A percentile compares a stretch with the other conserved stretches of the same genome.
Conservation (phyloP, 2,329 filamentous ascomycete genomes). For the Drechslerella coelobrocha region DNA sequence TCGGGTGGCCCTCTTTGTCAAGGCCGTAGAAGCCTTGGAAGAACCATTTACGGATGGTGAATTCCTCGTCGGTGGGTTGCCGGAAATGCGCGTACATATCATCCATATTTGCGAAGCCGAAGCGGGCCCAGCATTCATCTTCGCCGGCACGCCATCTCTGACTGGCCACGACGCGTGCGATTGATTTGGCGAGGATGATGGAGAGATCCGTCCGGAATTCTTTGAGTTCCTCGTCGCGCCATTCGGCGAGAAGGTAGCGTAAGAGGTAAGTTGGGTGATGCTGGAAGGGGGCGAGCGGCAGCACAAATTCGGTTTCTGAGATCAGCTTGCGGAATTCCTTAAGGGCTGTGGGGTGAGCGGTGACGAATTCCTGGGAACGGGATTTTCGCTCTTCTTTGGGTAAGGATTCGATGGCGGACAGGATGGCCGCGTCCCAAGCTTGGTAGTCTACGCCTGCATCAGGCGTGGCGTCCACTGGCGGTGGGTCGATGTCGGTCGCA, state of each 20-base stretch:
- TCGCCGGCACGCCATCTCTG: slow-evolving; percentile 41
- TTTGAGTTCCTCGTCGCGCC: slow-evolving; percentile 46
- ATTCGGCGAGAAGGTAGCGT: slow-evolving; percentile 40
- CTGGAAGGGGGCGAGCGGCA: slow-evolving; percentile 30
- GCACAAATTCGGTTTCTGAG: slow-evolving; percentile 1
- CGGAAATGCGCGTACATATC: slow-evolving; percentile 37
- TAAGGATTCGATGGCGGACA: slow-evolving; percentile 24
- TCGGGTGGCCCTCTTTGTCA: slow-evolving; percentile 36
- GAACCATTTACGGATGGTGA: slow-evolving; percentile 34
- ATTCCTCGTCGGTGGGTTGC: slow-evolving; percentile 16
- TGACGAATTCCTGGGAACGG: slow-evolving; percentile 35
- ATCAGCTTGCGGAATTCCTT: slow-evolving; percentile 19
- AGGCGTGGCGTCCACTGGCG: not conserved
- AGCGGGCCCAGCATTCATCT: slow-evolving; percentile 31
- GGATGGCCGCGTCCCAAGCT: slow-evolving; percentile 36
- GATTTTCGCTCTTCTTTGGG: slow-evolving; percentile 19
- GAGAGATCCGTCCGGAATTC: slow-evolving; percentile 18
- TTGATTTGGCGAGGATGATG: slow-evolving; percentile 25
- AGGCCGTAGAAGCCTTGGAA: slow-evolving; percentile 44
- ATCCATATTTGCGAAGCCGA: slow-evolving; percentile 30
- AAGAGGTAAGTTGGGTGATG: slow-evolving; percentile 37
- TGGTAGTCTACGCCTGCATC: slow-evolving; percentile 18
- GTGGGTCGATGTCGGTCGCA: not conserved
- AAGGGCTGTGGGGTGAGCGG: slow-evolving; percentile 25
- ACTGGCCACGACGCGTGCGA: slow-evolving; percentile 13